Evolutionary conservation across 202 grass and related monocot species (phyloP).

Genomic region (Saccharum hybrid): DNA sequence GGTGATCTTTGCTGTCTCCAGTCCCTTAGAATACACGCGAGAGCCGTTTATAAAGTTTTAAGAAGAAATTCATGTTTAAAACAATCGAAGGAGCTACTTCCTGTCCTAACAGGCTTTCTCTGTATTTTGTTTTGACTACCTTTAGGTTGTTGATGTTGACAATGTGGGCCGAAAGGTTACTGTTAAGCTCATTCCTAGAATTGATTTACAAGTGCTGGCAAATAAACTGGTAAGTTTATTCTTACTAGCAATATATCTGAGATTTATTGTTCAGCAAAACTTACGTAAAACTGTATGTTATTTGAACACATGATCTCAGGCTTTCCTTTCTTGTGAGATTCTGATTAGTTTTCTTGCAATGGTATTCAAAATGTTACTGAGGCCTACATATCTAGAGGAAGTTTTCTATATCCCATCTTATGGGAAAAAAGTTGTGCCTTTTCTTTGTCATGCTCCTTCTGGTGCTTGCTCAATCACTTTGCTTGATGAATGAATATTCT

Average conservation of each 20-base stretch:
- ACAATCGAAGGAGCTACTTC: neutral
- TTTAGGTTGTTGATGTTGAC: conserved; percentile 89
- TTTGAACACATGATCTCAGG: neutral
- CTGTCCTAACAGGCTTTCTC: conserved; percentile 12
- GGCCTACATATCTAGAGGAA: neutral
- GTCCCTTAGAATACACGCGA: neutral
- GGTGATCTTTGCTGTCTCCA: neutral
- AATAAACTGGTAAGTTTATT: conserved; percentile 69
- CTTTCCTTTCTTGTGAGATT: conserved; percentile 19
- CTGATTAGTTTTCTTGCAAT: conserved; percentile 25
- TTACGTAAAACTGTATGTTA: neutral
- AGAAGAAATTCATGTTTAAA: neutral
- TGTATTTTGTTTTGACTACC: conserved; percentile 37
- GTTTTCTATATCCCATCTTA: neutral
- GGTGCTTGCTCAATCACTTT: conserved; percentile 25
- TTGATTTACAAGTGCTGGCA: conserved; percentile 80
- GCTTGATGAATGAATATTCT: conserved; percentile 24
- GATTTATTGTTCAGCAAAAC: neutral
- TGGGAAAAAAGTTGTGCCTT: neutral
- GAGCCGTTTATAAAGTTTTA: neutral
- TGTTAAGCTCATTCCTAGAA: conserved; percentile 85
- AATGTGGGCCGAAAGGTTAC: conserved; percentile 67
- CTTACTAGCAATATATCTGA: conserved; percentile 17
- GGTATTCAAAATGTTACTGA: neutral
- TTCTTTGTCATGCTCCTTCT: neutral